These are phyloP conservation scores for Aureoboletus auriporus DNA, from an alignment of 768 basidiomycete species.

Conservation along the genomic window DNA sequence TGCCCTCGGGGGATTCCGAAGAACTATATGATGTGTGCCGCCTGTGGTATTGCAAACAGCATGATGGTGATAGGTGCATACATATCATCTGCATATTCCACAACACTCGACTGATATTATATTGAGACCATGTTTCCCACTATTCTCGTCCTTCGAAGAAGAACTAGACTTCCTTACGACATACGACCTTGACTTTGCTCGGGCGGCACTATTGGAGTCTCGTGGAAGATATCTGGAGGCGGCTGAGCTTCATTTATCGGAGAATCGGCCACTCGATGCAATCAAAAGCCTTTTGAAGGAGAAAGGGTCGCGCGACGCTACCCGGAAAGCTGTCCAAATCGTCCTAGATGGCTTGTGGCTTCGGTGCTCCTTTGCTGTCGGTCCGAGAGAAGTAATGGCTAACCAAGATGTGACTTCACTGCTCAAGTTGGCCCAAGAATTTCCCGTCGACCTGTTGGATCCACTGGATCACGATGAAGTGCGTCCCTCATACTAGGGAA, in stretches of 20 bases:
- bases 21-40: conserved; percentile 44
- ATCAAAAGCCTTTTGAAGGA: conserved; percentile 43
- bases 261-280: conserved; percentile 46
- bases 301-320: conserved; percentile 21
- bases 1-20: conserved; percentile 29
- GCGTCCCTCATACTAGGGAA: background rate
- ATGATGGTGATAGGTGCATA: conserved; percentile 17
- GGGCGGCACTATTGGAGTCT: conserved; percentile 40
- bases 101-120: background rate
- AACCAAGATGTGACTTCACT: conserved; percentile 13
- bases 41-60: conserved; percentile 40
- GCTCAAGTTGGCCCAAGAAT: conserved; percentile 20
- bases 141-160: conserved; percentile 53
- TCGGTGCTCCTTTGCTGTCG: conserved; percentile 38
- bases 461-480: conserved; percentile 10
- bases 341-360: conserved; percentile 46
- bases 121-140: conserved; percentile 40
- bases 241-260: conserved; percentile 45
- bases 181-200: conserved; percentile 47
- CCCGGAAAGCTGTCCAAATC: conserved; percentile 33
- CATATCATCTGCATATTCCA: background rate
- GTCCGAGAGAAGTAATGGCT: conserved; percentile 2
- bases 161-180: conserved; percentile 55
- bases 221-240: conserved; percentile 45
- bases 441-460: conserved; percentile 9